These are phyloP conservation scores for Monilinia vaccinii-corymbosi DNA, from an alignment of 2,329 filamentous ascomycete species.

Conservation along the genomic window DNA sequence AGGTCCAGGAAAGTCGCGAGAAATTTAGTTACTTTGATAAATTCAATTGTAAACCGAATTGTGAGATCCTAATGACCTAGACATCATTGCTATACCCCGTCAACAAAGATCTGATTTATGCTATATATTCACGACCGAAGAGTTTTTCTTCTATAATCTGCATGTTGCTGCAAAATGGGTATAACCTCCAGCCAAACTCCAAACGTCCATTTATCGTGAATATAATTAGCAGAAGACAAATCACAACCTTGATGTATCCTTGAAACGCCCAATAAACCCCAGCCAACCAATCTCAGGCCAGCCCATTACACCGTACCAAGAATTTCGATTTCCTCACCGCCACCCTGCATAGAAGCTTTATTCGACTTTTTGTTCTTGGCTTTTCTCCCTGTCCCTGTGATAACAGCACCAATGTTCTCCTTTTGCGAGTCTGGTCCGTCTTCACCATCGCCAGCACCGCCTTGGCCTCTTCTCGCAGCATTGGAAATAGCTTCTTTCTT, in stretches of 20 bases:
- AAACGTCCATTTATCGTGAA: not conserved
- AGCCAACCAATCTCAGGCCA: not conserved
- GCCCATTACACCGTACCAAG: constrained; percentile 14
- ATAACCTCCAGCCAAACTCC: constrained; percentile 6
- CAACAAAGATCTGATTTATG: not conserved
- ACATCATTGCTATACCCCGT: not conserved
- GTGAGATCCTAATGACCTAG: not conserved
- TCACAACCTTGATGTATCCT: not conserved
- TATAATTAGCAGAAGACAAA: not conserved
- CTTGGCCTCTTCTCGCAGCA: constrained; percentile 13
- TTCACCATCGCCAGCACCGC: constrained; percentile 11
- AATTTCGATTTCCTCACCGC: constrained; percentile 27
- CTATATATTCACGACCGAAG: not conserved
- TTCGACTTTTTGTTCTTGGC: constrained; percentile 24
- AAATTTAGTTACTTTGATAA: not conserved
- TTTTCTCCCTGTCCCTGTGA: constrained; percentile 5
- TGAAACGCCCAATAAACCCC: not conserved
- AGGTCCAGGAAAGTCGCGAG: not conserved
- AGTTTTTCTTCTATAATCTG: not conserved
- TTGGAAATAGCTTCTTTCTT: constrained; percentile 25
- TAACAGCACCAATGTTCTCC: not conserved
- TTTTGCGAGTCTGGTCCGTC: constrained; percentile 14
- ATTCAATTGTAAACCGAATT: not conserved
- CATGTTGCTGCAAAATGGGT: not conserved
- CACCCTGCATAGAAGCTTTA: constrained; percentile 20